Conservation (phyloP, 2,329 filamentous ascomycete species). For the Metarhizium anisopliae region DNA sequence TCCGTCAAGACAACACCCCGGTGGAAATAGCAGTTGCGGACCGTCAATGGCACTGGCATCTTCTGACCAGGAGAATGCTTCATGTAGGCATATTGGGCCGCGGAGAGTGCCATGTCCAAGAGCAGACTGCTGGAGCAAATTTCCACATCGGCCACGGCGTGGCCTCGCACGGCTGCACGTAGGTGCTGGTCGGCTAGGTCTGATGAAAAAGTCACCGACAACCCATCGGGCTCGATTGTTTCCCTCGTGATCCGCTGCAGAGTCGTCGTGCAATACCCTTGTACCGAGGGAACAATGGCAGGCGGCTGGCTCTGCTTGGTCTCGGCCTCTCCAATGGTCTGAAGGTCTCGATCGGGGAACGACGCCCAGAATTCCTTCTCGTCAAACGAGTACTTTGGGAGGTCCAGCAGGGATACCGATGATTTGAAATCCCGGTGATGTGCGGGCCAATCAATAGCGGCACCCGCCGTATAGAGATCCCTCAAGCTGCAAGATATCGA, state of each 20-base stretch:
- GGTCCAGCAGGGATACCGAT: background rate
- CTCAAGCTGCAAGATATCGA: background rate
- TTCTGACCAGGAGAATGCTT: background rate
- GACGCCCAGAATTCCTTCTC: background rate
- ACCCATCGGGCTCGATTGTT: background rate
- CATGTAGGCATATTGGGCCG: background rate
- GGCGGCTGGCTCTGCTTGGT: background rate
- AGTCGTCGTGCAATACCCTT: background rate
- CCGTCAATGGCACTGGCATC: background rate
- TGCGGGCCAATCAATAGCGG: background rate
- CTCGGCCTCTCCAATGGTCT: background rate
- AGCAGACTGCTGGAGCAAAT: conserved; percentile 1
- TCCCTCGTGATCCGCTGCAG: background rate
- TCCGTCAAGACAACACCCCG: background rate
- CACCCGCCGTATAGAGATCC: background rate
- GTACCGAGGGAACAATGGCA: background rate
- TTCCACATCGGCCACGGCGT: background rate
- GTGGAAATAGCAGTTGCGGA: background rate
- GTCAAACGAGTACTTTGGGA: background rate
- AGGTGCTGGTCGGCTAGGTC: background rate
- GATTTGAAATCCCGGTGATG: background rate
- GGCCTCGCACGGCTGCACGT: background rate
- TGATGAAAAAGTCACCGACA: background rate
- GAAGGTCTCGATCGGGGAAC: background rate
- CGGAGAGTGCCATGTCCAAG: conserved; percentile 2